These are phyloP conservation scores for Candida ovalis DNA, from an alignment of 805 yeast genomes.

Conservation along the genomic window DNA sequence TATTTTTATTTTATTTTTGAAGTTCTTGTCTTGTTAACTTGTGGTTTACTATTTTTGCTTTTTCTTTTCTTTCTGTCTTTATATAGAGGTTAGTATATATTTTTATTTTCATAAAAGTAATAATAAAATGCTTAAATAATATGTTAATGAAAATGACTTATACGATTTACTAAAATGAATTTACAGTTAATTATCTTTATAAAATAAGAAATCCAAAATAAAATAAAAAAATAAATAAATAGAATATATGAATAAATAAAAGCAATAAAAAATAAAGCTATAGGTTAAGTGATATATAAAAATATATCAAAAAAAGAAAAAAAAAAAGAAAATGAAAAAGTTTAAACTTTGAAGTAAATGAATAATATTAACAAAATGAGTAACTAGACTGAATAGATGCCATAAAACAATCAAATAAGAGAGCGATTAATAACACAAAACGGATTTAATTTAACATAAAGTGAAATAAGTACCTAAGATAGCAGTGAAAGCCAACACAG, in stretches of 20 bases:
- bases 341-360: background rate
- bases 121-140: background rate
- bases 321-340: too few species aligned
- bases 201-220: too few species aligned
- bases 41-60: background rate
- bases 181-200: too few species aligned
- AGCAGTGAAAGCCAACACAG: constrained; percentile 65
- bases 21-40: background rate
- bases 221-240: too few species aligned
- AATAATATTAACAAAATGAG: background rate
- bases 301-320: too few species aligned
- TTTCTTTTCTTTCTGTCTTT: background rate
- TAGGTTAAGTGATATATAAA: too few species aligned
- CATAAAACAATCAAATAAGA: background rate
- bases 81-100: background rate
- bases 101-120: too few species aligned
- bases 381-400: too few species aligned
- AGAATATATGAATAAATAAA: background rate
- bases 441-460: constrained; percentile 30
- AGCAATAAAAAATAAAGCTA: too few species aligned
- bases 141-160: background rate
- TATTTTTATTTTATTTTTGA: background rate
- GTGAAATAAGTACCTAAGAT: constrained; percentile 55
- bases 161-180: too few species aligned
- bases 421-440: background rate